Evolutionary conservation across 148 eudicot genomes (phyloP).

Genomic region (Cornus florida): DNA sequence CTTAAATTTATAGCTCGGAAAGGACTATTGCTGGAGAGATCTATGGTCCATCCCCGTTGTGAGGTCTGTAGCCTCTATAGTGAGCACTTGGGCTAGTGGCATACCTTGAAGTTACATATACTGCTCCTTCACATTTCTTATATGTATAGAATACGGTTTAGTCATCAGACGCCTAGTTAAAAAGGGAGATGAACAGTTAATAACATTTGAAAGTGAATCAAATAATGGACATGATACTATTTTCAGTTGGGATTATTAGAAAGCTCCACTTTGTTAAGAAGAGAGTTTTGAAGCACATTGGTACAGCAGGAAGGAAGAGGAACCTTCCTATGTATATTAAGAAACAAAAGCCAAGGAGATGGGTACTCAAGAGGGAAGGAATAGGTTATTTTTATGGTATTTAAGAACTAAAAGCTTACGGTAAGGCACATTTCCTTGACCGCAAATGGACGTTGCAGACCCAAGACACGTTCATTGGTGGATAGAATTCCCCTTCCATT

Average conservation of each 20-base stretch:
- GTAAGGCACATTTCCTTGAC: not conserved
- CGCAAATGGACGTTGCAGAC: not conserved
- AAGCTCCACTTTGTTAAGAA: not conserved
- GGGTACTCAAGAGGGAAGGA: too few relatives aligned
- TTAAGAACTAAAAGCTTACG: too few relatives aligned
- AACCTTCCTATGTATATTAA: not conserved
- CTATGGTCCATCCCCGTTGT: not conserved
- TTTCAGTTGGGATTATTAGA: not conserved
- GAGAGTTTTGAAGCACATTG: not conserved
- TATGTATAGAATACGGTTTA: not conserved
- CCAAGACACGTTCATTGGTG: not conserved
- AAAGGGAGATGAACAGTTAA: not conserved
- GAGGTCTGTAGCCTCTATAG: not conserved
- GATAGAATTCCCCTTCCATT: not conserved
- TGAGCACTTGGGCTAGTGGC: too few relatives aligned
- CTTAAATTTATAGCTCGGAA: not conserved
- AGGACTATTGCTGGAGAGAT: not conserved
- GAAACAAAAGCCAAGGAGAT: not conserved
- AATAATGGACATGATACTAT: too few relatives aligned
- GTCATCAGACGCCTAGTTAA: too few relatives aligned
- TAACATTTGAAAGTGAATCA: not conserved
- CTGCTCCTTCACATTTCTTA: not conserved
- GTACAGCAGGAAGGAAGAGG: not conserved
- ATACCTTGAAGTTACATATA: too few relatives aligned
- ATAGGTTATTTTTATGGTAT: too few relatives aligned